Evolutionary conservation across 129 eudicot species (phyloP).

Genomic region (Centrapalus pauciflorus): DNA sequence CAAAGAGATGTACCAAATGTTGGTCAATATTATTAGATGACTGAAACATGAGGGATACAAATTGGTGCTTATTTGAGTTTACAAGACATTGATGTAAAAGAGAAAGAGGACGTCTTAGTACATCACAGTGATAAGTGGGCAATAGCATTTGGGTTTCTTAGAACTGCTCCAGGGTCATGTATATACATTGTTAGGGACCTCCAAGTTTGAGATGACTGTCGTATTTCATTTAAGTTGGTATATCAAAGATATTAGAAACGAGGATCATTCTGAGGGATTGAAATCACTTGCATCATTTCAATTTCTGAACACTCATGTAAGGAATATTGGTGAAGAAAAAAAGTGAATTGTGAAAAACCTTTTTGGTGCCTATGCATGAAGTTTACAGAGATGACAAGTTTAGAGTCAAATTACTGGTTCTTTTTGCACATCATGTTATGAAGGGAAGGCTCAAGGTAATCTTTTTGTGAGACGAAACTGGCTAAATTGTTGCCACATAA

Average conservation of each 20-base stretch:
- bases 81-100: constrained; percentile 57
- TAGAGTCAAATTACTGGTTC: not conserved
- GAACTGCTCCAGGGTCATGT: constrained; percentile 28
- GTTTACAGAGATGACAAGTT: not conserved
- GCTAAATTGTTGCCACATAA: too few species aligned
- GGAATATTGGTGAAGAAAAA: constrained; percentile 43
- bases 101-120: constrained; percentile 30
- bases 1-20: constrained; percentile 33
- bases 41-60: constrained; percentile 45
- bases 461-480: too few species aligned
- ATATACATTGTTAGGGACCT: constrained; percentile 49
- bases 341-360: too few species aligned
- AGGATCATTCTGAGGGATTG: constrained; percentile 58
- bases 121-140: constrained; percentile 67
- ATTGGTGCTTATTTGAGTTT: constrained; percentile 36
- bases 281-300: constrained; percentile 53
- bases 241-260: constrained; percentile 33
- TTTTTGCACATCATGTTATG: too few species aligned
- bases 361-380: not conserved
- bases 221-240: constrained; percentile 41
- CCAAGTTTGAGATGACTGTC: constrained; percentile 59
- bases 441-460: too few species aligned
- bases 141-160: constrained; percentile 46
- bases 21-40: constrained; percentile 41
- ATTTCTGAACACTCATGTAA: constrained; percentile 55